Base-by-base conservation (phyloP, 129 eudicot genomes). In the Chrysanthemum seticuspe region DNA sequence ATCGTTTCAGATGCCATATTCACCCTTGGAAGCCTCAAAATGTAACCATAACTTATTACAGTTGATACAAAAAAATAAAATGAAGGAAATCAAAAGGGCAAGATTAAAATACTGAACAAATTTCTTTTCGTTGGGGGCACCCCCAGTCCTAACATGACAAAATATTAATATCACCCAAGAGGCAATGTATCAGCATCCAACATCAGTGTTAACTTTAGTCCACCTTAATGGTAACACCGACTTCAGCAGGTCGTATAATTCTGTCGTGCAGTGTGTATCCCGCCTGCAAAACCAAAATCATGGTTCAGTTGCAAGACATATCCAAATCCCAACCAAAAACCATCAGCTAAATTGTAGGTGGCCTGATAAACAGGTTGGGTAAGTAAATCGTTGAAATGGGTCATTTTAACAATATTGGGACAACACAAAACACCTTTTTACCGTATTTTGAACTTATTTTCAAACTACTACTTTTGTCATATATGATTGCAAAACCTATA, bases 201-300 rank as follows among this genome's bases (percentile, higher is more conserved):
- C 11, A 55, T 59, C 21, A 15, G 75, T 74, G 60, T 54, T 85
- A 72, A 62, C 58, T 40, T 49, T 74, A 82, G 66, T 88, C 88
- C 12, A 67, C 77, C 11, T 83, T 82, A 18, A 71, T 76, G 10
- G 90, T 88, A 60, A 92, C 98, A 21, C 96, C 96, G 34, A 92
- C 98, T 85, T 92, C 98, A 13, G 98, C 98, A 18, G 96, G 96
- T 40, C 98, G 84, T 61, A 92, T 77, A 21, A 89, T 73, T 55
- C 96, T 83, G 65, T 85, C 96, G 51, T 89, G 88, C 70, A 89
- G 76, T 36, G 72, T 72, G 78, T 92, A 92, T 48, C 98, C 98
- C 12, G 88, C 78, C 98, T 92, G 78, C 83, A 76, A 49, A 57
- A 61, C 9, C 53, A 45, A 64, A 56, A 54, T 47, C 13, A 51